Evolutionary conservation across 2,329 filamentous ascomycete genomes (phyloP), one percentile per base, ranked within the genome.

Genomic region (Bipolaris bicolor): DNA sequence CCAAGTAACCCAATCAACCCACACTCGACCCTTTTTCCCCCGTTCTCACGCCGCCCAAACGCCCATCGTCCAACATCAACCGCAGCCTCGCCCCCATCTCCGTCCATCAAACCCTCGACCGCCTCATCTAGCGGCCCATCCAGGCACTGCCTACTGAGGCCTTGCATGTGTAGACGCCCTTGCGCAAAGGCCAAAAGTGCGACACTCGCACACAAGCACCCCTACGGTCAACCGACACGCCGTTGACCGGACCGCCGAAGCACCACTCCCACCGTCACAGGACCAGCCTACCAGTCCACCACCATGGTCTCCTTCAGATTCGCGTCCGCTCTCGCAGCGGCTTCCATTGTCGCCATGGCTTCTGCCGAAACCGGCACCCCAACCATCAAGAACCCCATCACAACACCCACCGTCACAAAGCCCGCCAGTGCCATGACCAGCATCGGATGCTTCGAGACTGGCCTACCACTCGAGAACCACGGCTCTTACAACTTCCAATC

Each of bases 401-500:
- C 69, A 22, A 70, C 72, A 43, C 71, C 74, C 16, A 75, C 74
- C 15, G 62, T 64, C 51, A 75, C 65, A 6, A 41, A 70, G 29
- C 34, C 65, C 5, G 68, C 69, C 22, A 66, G 55, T 46, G 65
- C 69, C 20, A 71, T 75, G 68, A 52, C 53, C 9, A 57, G 71
- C 20, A 73, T 80, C 44, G 84, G 84, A 44, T 88, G 85, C 76
- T 86, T 82, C 71, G 78, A 74, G 40, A 78, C 76, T 16, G 76
- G 78, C 5, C 71, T 70, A n/a, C 79, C 79, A 2, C 75, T 86
- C 50, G 73, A 74, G 46, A 77, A 83, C 59, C 76, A 81, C 58
- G 83, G 81, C 15, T 55, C 66, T 11, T 84, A 79, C 55, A 77
- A 72, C 26, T 88, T 80, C 66, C 84, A 86, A 66, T 83, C 80